These are phyloP conservation scores for Prunus salicina DNA, from an alignment of 306 rosid species.

Conservation along the genomic window DNA sequence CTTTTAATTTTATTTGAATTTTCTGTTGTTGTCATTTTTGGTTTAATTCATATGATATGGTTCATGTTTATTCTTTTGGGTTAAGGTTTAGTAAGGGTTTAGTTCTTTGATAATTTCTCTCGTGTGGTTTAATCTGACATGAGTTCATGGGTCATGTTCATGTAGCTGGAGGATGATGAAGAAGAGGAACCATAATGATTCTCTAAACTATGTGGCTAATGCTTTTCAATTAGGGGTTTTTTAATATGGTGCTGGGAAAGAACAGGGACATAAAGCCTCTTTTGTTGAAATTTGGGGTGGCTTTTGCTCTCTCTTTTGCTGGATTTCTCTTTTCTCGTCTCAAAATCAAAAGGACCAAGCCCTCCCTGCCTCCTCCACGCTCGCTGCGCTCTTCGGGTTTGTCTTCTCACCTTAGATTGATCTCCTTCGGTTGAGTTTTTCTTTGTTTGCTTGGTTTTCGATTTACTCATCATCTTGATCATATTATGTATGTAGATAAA, in stretches of 20 bases:
- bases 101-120: not conserved
- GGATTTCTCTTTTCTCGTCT: constrained; percentile 57
- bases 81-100: not conserved
- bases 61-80: not conserved
- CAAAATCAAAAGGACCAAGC: constrained; percentile 40
- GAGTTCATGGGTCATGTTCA: not conserved
- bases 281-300: constrained; percentile 64
- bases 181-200: constrained; percentile 34
- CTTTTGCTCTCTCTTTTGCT: constrained; percentile 73
- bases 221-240: constrained; percentile 25
- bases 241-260: constrained; percentile 27
- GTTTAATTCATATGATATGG: not conserved
- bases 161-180: constrained; percentile 61
- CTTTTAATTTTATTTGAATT: not conserved
- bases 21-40: not conserved
- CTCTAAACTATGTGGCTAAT: constrained; percentile 17
- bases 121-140: constrained; percentile 8
- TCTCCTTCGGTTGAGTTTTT: not conserved
- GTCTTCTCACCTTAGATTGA: not conserved
- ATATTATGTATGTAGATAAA: constrained; percentile 29
- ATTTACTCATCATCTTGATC: not conserved
- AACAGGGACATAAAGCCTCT: constrained; percentile 51
- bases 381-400: constrained; percentile 44
- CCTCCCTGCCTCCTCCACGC: constrained; percentile 31
- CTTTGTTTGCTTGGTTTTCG: not conserved